Evolutionary conservation across 2,329 filamentous ascomycete species (phyloP).

Genomic region (Penicillium hesseltinei): DNA sequence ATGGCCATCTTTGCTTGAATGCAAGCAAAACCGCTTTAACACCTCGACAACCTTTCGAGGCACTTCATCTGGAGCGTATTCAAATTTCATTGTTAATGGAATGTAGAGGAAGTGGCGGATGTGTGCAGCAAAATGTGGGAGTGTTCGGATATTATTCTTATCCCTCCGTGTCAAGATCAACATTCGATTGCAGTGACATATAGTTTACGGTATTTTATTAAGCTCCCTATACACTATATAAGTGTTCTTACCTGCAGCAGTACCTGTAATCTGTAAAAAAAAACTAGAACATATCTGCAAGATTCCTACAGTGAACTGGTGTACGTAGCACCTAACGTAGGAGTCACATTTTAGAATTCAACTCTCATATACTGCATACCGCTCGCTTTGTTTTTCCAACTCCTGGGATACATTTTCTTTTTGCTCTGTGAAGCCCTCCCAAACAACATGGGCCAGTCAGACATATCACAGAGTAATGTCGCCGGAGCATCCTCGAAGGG

Average conservation of each 20-base stretch:
- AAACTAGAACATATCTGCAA: background rate
- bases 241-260: background rate
- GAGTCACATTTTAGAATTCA: background rate
- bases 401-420: background rate
- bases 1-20: background rate
- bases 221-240: background rate
- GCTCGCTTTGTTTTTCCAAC: background rate
- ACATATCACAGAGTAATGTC: background rate
- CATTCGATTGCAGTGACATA: background rate
- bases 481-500: background rate
- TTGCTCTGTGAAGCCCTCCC: background rate
- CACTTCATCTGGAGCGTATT: slow-evolving; percentile 5
- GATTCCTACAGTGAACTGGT: background rate
- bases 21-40: slow-evolving; percentile 3
- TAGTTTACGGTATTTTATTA: background rate
- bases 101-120: background rate
- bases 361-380: background rate
- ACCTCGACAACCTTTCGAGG: background rate
- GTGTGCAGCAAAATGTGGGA: background rate
- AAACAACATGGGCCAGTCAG: background rate
- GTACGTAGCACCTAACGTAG: background rate
- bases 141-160: background rate
- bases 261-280: background rate
- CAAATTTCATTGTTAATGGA: slow-evolving; percentile 2
- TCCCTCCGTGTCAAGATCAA: background rate